These are phyloP conservation scores for Phytopythium vexans DNA, from an alignment of 352 stramenopile genomes.

Conservation along the genomic window DNA sequence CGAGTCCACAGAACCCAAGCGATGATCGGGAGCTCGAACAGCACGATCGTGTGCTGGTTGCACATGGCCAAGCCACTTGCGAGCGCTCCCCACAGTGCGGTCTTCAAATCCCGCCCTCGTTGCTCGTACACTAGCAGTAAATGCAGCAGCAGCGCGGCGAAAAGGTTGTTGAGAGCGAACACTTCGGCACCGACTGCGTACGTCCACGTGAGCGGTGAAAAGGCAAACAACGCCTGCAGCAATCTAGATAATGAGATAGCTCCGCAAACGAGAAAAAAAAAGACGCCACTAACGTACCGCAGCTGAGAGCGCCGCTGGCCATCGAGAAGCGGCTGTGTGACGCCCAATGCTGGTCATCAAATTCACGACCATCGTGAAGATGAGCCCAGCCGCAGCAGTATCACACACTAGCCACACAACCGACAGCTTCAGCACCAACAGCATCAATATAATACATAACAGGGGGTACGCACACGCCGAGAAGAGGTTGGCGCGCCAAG, in stretches of 20 bases:
- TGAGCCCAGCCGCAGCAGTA: conserved; percentile 38
- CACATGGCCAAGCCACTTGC: conserved; percentile 90
- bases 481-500: conserved; percentile 88
- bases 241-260: conserved; percentile 1
- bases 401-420: conserved; percentile 43
- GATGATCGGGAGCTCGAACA: conserved; percentile 90
- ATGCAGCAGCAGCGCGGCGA: conserved; percentile 78
- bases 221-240: conserved; percentile 78
- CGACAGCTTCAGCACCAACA: background rate
- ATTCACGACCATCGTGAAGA: conserved; percentile 48
- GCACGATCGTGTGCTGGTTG: conserved; percentile 96
- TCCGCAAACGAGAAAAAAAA: background rate
- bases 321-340: conserved; percentile 12
- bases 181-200: conserved; percentile 94
- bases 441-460: conserved; percentile 3
- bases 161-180: conserved; percentile 96
- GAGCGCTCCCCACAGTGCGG: conserved; percentile 70
- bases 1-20: conserved; percentile 66
- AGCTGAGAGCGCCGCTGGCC: conserved; percentile 42
- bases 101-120: conserved; percentile 13
- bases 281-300: conserved; percentile 28
- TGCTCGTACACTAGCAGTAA: conserved; percentile 49
- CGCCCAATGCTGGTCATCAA: conserved; percentile 26
- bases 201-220: conserved; percentile 93
- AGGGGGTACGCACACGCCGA: conserved; percentile 48